phyloP scores from a whole-genome alignment of 306 rosid genomes.

The Calophaca sinica region DNA sequence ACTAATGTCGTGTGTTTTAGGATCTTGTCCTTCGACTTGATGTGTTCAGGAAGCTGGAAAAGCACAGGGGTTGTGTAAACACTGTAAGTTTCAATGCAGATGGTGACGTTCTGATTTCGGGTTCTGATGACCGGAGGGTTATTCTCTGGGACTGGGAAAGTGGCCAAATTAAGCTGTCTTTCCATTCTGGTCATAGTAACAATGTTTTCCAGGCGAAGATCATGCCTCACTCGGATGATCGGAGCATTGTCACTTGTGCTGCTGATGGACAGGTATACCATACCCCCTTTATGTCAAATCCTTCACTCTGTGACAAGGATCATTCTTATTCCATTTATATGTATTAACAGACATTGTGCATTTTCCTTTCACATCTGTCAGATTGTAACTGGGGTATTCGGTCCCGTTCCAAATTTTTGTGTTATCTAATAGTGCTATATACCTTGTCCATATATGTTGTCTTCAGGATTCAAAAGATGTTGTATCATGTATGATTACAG shows the following conservation, averaged over 20 bases:
- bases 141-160: conserved; percentile 90
- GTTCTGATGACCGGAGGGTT: conserved; percentile 82
- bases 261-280: conserved; percentile 91
- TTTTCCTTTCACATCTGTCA: neutral
- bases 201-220: conserved; percentile 85
- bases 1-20: conserved; percentile 47
- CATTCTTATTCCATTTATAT: neutral
- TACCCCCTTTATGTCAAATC: neutral
- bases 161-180: conserved; percentile 60
- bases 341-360: neutral
- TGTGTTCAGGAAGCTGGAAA: conserved; percentile 61
- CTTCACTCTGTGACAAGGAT: neutral
- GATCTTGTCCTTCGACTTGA: conserved; percentile 87
- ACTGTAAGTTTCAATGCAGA: conserved; percentile 78
- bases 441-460: neutral
- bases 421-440: neutral
- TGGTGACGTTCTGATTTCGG: conserved; percentile 81
- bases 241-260: conserved; percentile 80
- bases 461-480: neutral
- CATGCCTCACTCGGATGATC: conserved; percentile 80
- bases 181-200: conserved; percentile 71
- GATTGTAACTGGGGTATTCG: conserved; percentile 5
- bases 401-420: neutral
- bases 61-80: conserved; percentile 87
- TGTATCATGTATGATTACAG: neutral